Evolutionary conservation across 306 rosid genomes (phyloP), one percentile per base, ranked within the genome.

Genomic region (Crotalaria pallida): DNA sequence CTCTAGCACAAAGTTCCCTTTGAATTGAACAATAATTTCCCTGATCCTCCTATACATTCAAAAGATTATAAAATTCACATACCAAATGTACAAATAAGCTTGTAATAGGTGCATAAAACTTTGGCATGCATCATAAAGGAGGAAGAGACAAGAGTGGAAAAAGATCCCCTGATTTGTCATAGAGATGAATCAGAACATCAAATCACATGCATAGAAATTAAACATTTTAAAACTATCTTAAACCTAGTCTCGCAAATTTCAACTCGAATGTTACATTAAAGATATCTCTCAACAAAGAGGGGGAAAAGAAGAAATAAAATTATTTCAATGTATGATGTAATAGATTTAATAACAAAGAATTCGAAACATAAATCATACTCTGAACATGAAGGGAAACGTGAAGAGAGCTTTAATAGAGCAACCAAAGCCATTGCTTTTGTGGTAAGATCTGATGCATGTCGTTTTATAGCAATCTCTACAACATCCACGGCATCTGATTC

Each of bases 331-430:
- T 59, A 58, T 34, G 22, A 69, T 43, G 48, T 16, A 63, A 15
- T 33, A 44, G 65, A 76, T n/a, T n/a, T 58, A 40, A 27, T 51
- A 43, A 51, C 66, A 22, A 67, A 63, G 33, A 73, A 67, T 24
- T 60, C 9, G 22, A 52, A 70, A 68, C 40, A 24, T 19, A 69
- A 62, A 40, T 66, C 92, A 41, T 89, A 94, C 99, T 89, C 96
- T 77, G 99, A 91, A 82, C 86, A 89, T 71, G 97, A 83, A 67
- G 99, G 92, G 72, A 94, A 94, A 67, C 99, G 97, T 50, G 99
- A 94, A 80, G 95, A 91, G 63, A 91, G 91, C 90, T 94, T 94
- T 73, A 94, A 75, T 66, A 94, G 79, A 71, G 97, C 89, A 84
- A 83, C 81, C 90, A 94, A 73, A 77, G 92, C 94, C 99, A 94